Conservation (phyloP, 306 rosid species). For the Malus fusca region DNA sequence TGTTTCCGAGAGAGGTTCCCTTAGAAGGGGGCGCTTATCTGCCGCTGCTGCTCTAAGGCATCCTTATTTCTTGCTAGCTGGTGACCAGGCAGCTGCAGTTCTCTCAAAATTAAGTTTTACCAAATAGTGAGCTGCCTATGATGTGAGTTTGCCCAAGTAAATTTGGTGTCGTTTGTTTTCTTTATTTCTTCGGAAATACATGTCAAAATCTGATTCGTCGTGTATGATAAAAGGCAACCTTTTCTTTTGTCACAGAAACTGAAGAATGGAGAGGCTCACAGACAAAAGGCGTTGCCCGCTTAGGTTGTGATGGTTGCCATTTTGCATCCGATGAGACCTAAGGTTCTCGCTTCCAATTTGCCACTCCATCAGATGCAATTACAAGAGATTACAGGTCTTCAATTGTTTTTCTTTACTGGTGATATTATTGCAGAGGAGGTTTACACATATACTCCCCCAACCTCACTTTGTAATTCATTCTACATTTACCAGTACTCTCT, state of each 20-base stretch:
- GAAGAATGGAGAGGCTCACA: not conserved
- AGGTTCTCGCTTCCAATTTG: not conserved
- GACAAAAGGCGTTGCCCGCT: not conserved
- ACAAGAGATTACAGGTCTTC: not conserved
- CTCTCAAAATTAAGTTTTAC: constrained; percentile 64
- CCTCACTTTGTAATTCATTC: not conserved
- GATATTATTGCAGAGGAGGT: constrained; percentile 1
- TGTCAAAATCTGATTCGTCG: not conserved
- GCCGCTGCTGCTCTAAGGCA: constrained; percentile 83
- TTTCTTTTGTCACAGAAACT: not conserved
- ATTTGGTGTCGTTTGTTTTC: not conserved
- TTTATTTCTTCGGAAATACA: not conserved
- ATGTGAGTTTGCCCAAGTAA: constrained; percentile 14
- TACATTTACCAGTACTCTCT: not conserved
- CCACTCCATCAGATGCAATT: not conserved
- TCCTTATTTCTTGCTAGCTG: constrained; percentile 83
- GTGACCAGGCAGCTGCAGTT: constrained; percentile 90
- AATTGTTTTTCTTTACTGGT: not conserved
- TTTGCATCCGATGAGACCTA: not conserved
- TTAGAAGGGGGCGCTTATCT: constrained; percentile 70
- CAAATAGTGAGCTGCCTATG: constrained; percentile 37
- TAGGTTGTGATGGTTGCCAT: not conserved
- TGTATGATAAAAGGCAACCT: not conserved
- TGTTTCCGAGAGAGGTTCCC: constrained; percentile 60
- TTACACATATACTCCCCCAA: not conserved